Evolutionary conservation across 1,284 basidiomycete species (phyloP).

Genomic region (Singerocomus rubriflavus): DNA sequence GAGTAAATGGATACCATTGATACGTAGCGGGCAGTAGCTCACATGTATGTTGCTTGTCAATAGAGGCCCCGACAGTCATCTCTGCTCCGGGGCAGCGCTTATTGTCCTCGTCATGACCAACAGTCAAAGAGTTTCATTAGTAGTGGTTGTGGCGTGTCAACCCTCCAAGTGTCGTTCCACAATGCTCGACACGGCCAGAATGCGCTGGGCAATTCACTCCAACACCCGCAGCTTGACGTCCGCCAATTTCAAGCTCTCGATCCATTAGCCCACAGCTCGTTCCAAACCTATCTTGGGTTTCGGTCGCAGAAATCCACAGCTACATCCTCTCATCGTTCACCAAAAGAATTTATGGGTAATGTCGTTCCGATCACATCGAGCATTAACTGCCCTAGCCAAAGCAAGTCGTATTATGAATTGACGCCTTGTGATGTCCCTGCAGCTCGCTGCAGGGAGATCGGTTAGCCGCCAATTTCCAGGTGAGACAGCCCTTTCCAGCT

Average conservation of each 20-base stretch:
- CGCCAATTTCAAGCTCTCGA: background rate
- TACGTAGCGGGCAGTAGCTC: background rate
- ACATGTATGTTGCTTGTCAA: slow-evolving; percentile 7
- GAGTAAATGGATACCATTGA: slow-evolving; percentile 14
- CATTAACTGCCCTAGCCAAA: background rate
- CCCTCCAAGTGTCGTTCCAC: background rate
- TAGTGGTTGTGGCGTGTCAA: background rate
- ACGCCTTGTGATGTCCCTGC: background rate
- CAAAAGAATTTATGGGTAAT: background rate
- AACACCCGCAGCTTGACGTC: background rate
- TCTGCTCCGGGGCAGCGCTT: slow-evolving; percentile 4
- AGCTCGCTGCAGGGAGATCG: slow-evolving; percentile 5
- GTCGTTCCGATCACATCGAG: background rate
- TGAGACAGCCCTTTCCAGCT: background rate
- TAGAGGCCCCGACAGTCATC: slow-evolving; percentile 3
- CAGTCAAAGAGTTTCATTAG: background rate
- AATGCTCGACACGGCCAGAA: background rate
- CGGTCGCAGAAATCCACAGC: background rate
- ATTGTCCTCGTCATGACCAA: slow-evolving; percentile 5
- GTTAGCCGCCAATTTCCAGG: background rate
- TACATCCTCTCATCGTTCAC: background rate
- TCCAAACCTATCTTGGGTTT: background rate
- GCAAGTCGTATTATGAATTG: background rate
- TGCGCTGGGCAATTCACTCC: no score
- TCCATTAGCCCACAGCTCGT: background rate